Evolutionary conservation across 148 eudicot species (phyloP), one percentile per base, ranked within the genome.

Genomic region (Polygonum maritimum): DNA sequence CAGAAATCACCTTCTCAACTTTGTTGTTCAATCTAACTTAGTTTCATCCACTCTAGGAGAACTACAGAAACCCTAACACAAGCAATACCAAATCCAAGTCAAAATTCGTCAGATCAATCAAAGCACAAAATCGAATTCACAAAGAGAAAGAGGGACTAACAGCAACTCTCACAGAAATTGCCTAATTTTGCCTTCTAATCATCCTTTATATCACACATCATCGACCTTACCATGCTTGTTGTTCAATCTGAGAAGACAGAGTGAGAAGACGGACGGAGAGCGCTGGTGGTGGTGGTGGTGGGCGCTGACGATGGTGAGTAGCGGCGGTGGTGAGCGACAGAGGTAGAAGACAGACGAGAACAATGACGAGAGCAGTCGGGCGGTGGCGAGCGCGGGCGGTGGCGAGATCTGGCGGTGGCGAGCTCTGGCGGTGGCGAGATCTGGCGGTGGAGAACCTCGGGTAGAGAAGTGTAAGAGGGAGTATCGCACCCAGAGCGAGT

Each of bases 101-200:
- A 16, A 67, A 16, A 36, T 10, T 36, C 9, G 71, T 38, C 21
- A 67, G 15, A 1, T 26, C 31, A 26, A 26, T 26, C 31, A 26
- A 26, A 26, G 71, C 71, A 73, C 9, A 19, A 48, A 73, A 33
- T 19, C 3, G n/a, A 16, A 21, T 15, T 5, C 15, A 5, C 44
- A 48, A 18, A 19, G 36, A 73, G 55, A 48, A 10, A 13, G 62
- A 58, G 44, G 38, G 10, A 75, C 85, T 31, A 54, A 94, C 97
- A 75, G 83, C 74, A 94, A 76, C 70, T 95, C 89, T 26, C 35
- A 60, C 1, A 60, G 67, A 60, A 60, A 26, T 60, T 26, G 36
- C 67, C 36, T 60, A 60, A 60, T 60, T 26, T 10, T 57, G 15
- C 36, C 67, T 26, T 60, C 15, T 60, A 16, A 60, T 60, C 67